Evolutionary conservation across 176 grass and related monocot genomes (phyloP).

Genomic region (Carex pumila): DNA sequence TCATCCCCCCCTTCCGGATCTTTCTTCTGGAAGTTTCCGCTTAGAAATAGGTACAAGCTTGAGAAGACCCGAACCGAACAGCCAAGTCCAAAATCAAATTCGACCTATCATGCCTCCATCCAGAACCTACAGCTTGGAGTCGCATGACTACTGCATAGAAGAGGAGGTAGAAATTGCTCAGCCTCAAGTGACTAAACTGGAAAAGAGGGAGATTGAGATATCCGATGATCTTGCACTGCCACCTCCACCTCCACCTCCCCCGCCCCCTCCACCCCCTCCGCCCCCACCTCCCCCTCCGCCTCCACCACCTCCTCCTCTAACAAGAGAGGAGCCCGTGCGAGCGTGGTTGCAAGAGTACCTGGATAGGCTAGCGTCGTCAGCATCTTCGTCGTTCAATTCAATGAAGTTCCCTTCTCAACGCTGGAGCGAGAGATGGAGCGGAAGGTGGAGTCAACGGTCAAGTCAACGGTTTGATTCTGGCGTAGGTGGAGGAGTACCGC

Average conservation of each 20-base stretch:
- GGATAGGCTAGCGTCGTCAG: conserved; percentile 34
- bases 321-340: neutral
- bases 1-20: conserved; percentile 39
- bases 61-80: conserved; percentile 33
- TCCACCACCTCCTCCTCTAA: neutral
- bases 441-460: conserved; percentile 57
- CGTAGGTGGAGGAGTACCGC: conserved; percentile 24
- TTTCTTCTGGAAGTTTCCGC: conserved; percentile 43
- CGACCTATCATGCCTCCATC: conserved; percentile 7
- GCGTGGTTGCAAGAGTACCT: conserved; percentile 32
- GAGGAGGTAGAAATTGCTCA: conserved; percentile 59
- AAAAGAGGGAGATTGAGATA: conserved; percentile 22
- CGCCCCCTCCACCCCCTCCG: neutral
- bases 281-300: neutral
- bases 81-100: conserved; percentile 14
- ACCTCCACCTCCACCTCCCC: neutral
- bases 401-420: conserved; percentile 35
- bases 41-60: conserved; percentile 73
- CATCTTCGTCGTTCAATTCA: conserved; percentile 65
- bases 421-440: conserved; percentile 61
- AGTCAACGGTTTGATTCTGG: conserved; percentile 46
- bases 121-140: conserved; percentile 35
- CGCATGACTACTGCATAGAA: conserved; percentile 65
- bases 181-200: conserved; percentile 13
- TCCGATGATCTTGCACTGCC: neutral